These are phyloP conservation scores for Oryza nivara DNA, from an alignment of 176 grass and related monocot species.

Conservation along the genomic window DNA sequence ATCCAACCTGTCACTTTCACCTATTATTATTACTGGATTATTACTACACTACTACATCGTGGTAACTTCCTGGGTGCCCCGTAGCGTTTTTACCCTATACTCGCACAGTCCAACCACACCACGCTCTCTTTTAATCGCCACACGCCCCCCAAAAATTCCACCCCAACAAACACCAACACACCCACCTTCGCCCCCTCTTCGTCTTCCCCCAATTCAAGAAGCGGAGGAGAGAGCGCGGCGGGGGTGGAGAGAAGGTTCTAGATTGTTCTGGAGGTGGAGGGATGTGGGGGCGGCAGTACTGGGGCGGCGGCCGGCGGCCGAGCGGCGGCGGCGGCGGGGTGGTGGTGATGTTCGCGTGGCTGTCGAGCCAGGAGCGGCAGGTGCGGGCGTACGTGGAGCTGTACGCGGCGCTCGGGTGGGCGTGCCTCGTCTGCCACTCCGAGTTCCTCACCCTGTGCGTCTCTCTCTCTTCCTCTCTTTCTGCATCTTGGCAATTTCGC, in stretches of 20 bases:
- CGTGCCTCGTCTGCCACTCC: slow-evolving; percentile 88
- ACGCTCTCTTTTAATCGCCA: slow-evolving; percentile 12
- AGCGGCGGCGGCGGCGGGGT: slow-evolving; percentile 46
- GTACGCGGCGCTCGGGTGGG: slow-evolving; percentile 75
- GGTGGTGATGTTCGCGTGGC: slow-evolving; percentile 95
- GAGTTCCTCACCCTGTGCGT: slow-evolving; percentile 79
- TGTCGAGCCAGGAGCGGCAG: slow-evolving; percentile 85
- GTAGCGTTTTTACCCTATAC: slow-evolving; percentile 14
- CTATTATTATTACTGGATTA: too few relatives aligned
- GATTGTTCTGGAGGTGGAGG: background rate
- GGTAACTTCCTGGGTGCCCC: background rate
- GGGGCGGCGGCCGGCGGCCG: slow-evolving; percentile 53
- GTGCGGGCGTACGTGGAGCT: slow-evolving; percentile 69
- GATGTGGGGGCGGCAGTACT: slow-evolving; percentile 94
- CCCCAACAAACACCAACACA: background rate
- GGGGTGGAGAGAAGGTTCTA: background rate
- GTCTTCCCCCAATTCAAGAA: background rate
- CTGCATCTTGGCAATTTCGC: background rate
- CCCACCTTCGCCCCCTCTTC: background rate
- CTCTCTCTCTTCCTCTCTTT: background rate
- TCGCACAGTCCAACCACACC: background rate
- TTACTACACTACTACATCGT: background rate
- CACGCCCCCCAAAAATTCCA: slow-evolving; percentile 36
- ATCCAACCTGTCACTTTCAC: background rate
- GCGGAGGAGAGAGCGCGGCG: background rate